Conservation (phyloP, 1,284 basidiomycete genomes). For the Naganishia liquefaciens region DNA sequence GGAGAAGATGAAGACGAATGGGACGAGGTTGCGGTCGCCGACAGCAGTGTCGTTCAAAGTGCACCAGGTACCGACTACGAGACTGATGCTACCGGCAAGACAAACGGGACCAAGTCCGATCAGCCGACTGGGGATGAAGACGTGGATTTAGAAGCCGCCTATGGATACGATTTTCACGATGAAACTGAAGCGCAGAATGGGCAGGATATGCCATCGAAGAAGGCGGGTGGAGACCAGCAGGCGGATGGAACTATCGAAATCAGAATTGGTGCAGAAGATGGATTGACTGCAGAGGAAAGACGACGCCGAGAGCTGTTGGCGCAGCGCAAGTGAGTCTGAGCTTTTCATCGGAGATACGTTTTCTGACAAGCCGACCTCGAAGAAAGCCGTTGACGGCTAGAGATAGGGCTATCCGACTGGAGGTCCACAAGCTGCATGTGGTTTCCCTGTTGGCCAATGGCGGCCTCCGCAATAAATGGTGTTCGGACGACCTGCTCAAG, state of each 20-base stretch:
- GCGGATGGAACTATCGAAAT: slow-evolving; percentile 27
- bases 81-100: slow-evolving; percentile 27
- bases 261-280: slow-evolving; percentile 25
- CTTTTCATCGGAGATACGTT: not conserved
- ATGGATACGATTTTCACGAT: slow-evolving; percentile 32
- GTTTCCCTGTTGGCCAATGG: slow-evolving; percentile 75
- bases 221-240: not conserved
- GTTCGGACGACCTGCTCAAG: slow-evolving; percentile 79
- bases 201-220: not conserved
- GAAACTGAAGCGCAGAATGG: slow-evolving; percentile 16
- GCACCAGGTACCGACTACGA: slow-evolving; percentile 27
- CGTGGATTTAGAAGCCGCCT: slow-evolving; percentile 24
- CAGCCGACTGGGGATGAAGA: slow-evolving; percentile 23
- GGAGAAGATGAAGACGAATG: slow-evolving; percentile 33
- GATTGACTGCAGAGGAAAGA: slow-evolving; percentile 25
- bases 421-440: slow-evolving; percentile 84
- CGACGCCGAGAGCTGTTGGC: slow-evolving; percentile 20
- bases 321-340: slow-evolving; percentile 18
- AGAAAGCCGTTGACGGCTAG: slow-evolving; percentile 54
- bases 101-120: slow-evolving; percentile 1
- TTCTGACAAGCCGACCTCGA: not conserved
- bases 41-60: not conserved
- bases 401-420: slow-evolving; percentile 71
- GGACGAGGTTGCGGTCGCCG: slow-evolving; percentile 31
- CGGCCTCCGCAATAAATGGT: slow-evolving; percentile 74